Evolutionary conservation across 1,139 yeast species (phyloP), one percentile per base, ranked within the genome.

Genomic region (Hansenula lynferdii): DNA sequence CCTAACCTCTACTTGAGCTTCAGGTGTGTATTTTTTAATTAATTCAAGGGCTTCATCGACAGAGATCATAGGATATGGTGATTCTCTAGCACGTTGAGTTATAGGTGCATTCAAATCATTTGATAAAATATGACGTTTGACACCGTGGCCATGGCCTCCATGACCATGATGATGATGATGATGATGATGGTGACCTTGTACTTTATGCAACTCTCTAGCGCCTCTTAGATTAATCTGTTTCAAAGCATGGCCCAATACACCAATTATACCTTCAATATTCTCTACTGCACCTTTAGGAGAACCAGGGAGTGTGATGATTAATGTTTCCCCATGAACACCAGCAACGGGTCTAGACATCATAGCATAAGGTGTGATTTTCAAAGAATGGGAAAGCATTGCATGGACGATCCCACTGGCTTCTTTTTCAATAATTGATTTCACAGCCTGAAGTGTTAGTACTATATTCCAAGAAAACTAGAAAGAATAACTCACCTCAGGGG

Each of bases 401-500:
- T 69, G 72, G 5, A 67, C 70, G 6, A 72, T 51, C 0, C 77
- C 77, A 1, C 73, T 70, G 0, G 77, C 75, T 28, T 63, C 59
- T 36, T 56, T 60, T 16, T 67, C 64, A 2, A 72, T 35, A 25
- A 72, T 35, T 5, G 68, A 63, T 37, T 44, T 53, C 6, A 72
- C 26, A 10, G 33, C 33, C 30, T 28, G 6, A 11, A 4, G 6
- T n/a, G n/a, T n/a, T n/a, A n/a, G n/a, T n/a, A n/a, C n/a, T n/a
- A n/a, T n/a, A n/a, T n/a, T n/a, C n/a, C n/a, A n/a, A n/a, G n/a
- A 9, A 12, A 5, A 18, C 5, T 3, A 5, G 5, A 8, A 28
- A n/a, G n/a, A n/a, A n/a, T n/a, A 10, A 28, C 30, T 53, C 3
- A 75, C 75, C 29, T 72, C 78, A 0, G 77, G 77, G 2, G 78